Conservation (phyloP, 2,329 filamentous ascomycete genomes). For the Dothiorella sarmentorum region DNA sequence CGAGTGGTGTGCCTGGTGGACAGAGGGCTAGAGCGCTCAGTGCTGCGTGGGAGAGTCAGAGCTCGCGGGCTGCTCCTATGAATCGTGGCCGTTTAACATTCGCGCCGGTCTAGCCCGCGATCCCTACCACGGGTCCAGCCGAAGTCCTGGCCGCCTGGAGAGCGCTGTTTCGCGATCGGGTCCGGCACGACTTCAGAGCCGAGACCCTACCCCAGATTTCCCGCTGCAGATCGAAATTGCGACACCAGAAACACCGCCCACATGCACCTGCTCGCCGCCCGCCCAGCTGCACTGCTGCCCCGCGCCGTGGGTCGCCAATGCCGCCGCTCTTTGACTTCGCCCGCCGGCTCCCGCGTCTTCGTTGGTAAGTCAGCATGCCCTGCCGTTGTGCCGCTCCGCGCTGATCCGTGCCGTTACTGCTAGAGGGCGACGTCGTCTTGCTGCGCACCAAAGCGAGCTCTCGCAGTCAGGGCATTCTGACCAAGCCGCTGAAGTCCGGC, state of each 20-base stretch:
- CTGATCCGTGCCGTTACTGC: neutral
- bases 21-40: slow-evolving; percentile 1
- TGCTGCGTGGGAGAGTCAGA: slow-evolving; percentile 13
- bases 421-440: slow-evolving; percentile 41
- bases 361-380: slow-evolving; percentile 13
- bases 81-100: slow-evolving; percentile 15
- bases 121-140: neutral
- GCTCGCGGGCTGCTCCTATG: slow-evolving; percentile 5
- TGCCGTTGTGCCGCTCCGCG: slow-evolving; percentile 20
- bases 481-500: slow-evolving; percentile 36
- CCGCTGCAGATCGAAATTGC: slow-evolving; percentile 1
- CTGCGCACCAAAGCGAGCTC: slow-evolving; percentile 40
- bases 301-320: slow-evolving; percentile 13
- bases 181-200: neutral
- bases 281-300: neutral
- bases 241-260: neutral
- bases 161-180: neutral
- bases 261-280: slow-evolving; percentile 3
- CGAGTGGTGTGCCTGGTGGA: slow-evolving; percentile 2
- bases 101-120: neutral
- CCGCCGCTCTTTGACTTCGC: slow-evolving; percentile 9
- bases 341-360: slow-evolving; percentile 9
- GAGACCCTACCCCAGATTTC: slow-evolving; percentile 16
- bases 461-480: slow-evolving; percentile 30
- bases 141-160: neutral